phyloP scores from a whole-genome alignment of 768 basidiomycete species.

The Cystobasidium tubakii region DNA sequence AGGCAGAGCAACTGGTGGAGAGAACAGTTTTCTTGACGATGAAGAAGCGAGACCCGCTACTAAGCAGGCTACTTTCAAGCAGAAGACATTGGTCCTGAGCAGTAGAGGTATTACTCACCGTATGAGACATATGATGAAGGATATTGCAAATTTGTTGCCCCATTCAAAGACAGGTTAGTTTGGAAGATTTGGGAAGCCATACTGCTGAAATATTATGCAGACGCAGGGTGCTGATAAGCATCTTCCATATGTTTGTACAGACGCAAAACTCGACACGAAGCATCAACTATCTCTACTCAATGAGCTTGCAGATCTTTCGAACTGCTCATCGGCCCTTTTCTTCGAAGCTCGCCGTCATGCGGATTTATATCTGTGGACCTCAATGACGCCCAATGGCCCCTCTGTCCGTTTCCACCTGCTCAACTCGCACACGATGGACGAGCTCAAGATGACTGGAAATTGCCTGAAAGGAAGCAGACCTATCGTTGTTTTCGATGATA shows the following conservation, averaged over 20 bases:
- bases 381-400: conserved; percentile 94
- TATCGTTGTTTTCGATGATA: conserved; percentile 81
- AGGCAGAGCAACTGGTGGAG: conserved; percentile 2
- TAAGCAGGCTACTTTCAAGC: conserved; percentile 61
- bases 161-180: conserved; percentile 88
- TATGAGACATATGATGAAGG: conserved; percentile 95
- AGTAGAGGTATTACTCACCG: conserved; percentile 91
- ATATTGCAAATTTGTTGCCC: conserved; percentile 79
- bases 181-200: background rate
- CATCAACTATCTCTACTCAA: conserved; percentile 85
- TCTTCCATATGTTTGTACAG: conserved; percentile 51
- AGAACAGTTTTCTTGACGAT: background rate
- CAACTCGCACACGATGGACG: conserved; percentile 99
- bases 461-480: conserved; percentile 93
- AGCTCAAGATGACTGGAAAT: conserved; percentile 98
- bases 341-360: conserved; percentile 86
- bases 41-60: background rate
- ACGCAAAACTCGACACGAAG: conserved; percentile 95
- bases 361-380: conserved; percentile 91
- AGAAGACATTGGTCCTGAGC: conserved; percentile 83
- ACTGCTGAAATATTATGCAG: too few relatives aligned
- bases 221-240: too few relatives aligned
- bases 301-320: conserved; percentile 91
- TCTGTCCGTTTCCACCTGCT: conserved; percentile 96
- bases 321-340: conserved; percentile 95